Percentiles rank a stretch among this genome's conserved stretches.
Conservation (phyloP, 2,329 filamentous ascomycete genomes). For the Simplicillium sp. region DNA sequence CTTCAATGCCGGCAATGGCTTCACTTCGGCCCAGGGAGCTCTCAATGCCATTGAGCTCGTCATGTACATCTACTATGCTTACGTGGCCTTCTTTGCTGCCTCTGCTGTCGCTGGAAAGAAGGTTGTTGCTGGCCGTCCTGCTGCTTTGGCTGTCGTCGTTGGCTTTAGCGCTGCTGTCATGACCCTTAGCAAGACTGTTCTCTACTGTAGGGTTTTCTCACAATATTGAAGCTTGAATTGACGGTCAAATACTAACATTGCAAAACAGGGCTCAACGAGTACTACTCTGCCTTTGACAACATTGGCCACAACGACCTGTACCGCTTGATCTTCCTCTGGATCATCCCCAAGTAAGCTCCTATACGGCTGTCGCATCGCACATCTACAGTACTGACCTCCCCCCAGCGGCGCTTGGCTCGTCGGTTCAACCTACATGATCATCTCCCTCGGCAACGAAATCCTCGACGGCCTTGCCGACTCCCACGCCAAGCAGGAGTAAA, state of each 20-base stretch:
- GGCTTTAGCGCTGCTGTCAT: slow-evolving; percentile 46
- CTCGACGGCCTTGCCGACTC: slow-evolving; percentile 32
- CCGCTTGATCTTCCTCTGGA: slow-evolving; percentile 42
- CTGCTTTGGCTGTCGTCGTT: slow-evolving; percentile 34
- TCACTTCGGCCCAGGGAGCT: slow-evolving; percentile 63
- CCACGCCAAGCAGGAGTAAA: slow-evolving; percentile 30
- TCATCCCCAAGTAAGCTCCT: slow-evolving; percentile 46
- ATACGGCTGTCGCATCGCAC: too few species aligned
- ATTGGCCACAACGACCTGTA: slow-evolving; percentile 43
- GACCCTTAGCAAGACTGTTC: slow-evolving; percentile 52
- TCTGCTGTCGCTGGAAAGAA: slow-evolving; percentile 15
- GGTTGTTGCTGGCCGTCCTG: slow-evolving; percentile 30
- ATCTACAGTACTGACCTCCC: too few species aligned
- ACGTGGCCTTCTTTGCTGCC: slow-evolving; percentile 20
- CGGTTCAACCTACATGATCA: slow-evolving; percentile 41
- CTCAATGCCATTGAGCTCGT: slow-evolving; percentile 61
- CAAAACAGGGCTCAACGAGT: slow-evolving; percentile 42
- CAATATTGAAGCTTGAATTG: not conserved
- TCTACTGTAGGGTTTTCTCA: slow-evolving; percentile 42
- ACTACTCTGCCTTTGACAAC: slow-evolving; percentile 44
- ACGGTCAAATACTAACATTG: not conserved
- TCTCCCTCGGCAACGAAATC: slow-evolving; percentile 37
- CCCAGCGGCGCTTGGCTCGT: slow-evolving; percentile 48
- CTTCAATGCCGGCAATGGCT: slow-evolving; percentile 59
- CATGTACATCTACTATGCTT: slow-evolving; percentile 52